A percentile compares a stretch with the other conserved stretches of the same genome.
phyloP scores from a whole-genome alignment of 2,329 filamentous ascomycete species.

The Paraconiothyrium sp. region DNA sequence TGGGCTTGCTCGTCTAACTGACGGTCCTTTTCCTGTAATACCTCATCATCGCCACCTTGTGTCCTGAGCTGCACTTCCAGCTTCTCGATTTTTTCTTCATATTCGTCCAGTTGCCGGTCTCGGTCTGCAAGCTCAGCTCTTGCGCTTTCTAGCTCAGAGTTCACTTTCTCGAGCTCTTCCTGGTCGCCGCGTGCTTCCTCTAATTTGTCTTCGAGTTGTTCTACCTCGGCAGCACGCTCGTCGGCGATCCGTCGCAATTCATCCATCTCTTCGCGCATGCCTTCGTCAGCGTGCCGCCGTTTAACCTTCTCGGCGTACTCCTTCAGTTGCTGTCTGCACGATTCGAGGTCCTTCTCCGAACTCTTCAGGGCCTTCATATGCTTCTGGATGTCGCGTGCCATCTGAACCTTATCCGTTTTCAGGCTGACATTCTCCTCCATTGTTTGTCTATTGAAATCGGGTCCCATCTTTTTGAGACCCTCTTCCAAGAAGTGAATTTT shows the following conservation, averaged over 20 bases:
- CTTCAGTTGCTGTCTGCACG: conserved; percentile 80
- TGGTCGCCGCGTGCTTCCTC: conserved; percentile 41
- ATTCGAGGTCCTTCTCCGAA: conserved; percentile 87
- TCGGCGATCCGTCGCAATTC: conserved; percentile 56
- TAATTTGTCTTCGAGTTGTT: conserved; percentile 45
- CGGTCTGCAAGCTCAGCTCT: conserved; percentile 46
- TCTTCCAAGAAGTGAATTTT: conserved; percentile 98
- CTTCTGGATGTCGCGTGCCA: conserved; percentile 85
- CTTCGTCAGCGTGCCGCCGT: conserved; percentile 76
- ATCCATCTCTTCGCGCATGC: conserved; percentile 70
- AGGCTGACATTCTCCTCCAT: conserved; percentile 95
- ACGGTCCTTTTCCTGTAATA: conserved; percentile 43
- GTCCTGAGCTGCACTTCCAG: conserved; percentile 44
- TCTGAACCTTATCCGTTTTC: conserved; percentile 89
- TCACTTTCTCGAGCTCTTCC: conserved; percentile 49
- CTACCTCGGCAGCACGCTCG: conserved; percentile 51
- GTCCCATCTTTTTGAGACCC: conserved; percentile 84
- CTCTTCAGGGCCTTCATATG: conserved; percentile 85
- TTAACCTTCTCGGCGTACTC: conserved; percentile 86
- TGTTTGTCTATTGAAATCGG: conserved; percentile 87
- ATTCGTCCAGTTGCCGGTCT: conserved; percentile 48
- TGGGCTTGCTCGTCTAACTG: conserved; percentile 41
- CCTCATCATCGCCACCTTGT: conserved; percentile 39
- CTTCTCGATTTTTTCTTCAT: conserved; percentile 49
- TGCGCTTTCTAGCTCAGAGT: conserved; percentile 44